These are phyloP conservation scores for Phytophthora agathidicida DNA, from an alignment of 352 stramenopile genomes.

Conservation along the genomic window DNA sequence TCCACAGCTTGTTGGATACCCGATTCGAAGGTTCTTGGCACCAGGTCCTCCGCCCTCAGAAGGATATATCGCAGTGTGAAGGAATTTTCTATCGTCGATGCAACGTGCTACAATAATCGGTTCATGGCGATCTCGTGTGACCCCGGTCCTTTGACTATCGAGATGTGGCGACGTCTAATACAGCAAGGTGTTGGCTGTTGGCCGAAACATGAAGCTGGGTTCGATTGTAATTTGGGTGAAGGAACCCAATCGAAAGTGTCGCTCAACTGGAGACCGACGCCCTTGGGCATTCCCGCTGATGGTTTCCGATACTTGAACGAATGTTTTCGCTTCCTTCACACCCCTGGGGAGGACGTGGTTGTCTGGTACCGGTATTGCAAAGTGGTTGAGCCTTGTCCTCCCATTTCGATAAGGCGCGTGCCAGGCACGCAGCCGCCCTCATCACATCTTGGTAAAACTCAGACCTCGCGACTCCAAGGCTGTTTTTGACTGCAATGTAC, in stretches of 20 bases:
- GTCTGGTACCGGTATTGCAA: no score
- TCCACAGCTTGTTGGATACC: no score
- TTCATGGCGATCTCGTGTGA: conserved; percentile 2
- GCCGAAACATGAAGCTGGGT: neutral
- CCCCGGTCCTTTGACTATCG: neutral
- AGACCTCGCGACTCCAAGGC: neutral
- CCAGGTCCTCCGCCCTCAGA: no score
- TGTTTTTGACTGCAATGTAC: neutral
- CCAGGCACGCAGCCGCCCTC: neutral
- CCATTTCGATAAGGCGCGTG: neutral
- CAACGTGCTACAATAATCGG: conserved; percentile 5
- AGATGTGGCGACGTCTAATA: neutral
- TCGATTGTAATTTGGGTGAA: conserved; percentile 11
- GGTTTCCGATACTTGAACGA: no score
- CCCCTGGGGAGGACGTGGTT: no score
- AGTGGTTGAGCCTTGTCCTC: conserved; percentile 7
- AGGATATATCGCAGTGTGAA: no score
- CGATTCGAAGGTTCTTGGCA: no score
- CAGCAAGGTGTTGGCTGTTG: neutral
- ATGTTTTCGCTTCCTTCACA: no score
- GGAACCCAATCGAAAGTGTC: no score
- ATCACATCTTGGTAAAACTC: neutral
- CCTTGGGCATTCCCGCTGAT: no score
- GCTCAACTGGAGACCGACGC: no score
- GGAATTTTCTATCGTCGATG: conserved; percentile 6